Conservation (phyloP, 345 rosid species). For the Pistacia integerrima region DNA sequence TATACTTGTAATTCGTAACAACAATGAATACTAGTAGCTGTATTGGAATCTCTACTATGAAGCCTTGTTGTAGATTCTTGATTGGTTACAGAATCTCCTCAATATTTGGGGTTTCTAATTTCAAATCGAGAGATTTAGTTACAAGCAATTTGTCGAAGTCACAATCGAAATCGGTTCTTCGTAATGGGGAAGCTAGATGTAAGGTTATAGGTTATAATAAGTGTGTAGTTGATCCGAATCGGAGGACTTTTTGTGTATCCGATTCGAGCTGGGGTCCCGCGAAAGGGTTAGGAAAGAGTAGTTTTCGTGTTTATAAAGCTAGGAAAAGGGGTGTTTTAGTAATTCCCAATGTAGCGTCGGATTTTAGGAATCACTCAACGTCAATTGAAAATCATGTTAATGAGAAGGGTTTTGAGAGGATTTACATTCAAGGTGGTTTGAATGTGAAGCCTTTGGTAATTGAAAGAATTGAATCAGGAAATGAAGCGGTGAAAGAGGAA, state of each 20-base stretch:
- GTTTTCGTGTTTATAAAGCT: slow-evolving; percentile 30
- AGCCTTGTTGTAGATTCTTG: slow-evolving; percentile 76
- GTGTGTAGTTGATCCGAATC: slow-evolving; percentile 36
- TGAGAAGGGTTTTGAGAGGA: slow-evolving; percentile 66
- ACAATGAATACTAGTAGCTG: slow-evolving; percentile 58
- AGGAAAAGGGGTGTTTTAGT: slow-evolving; percentile 70
- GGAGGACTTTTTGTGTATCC: slow-evolving; percentile 60
- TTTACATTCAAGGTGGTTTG: slow-evolving; percentile 71
- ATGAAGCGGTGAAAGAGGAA: slow-evolving; percentile 38
- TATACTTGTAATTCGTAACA: background rate
- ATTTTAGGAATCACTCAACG: slow-evolving; percentile 70
- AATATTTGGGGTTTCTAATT: slow-evolving; percentile 51
- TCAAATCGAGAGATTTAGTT: slow-evolving; percentile 27
- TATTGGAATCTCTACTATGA: slow-evolving; percentile 67
- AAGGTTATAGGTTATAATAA: slow-evolving; percentile 34
- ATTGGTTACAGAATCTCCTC: slow-evolving; percentile 56
- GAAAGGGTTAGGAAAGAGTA: slow-evolving; percentile 29
- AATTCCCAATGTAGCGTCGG: slow-evolving; percentile 69
- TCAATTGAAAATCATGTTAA: slow-evolving; percentile 61
- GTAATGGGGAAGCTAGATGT: slow-evolving; percentile 32
- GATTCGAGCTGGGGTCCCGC: slow-evolving; percentile 48
- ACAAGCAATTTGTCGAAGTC: slow-evolving; percentile 61
- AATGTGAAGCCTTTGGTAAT: slow-evolving; percentile 65
- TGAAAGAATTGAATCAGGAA: slow-evolving; percentile 43
- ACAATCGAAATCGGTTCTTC: slow-evolving; percentile 33